Base-by-base conservation (phyloP, 129 eudicot genomes). In the Heracleum sosnowskyi region DNA sequence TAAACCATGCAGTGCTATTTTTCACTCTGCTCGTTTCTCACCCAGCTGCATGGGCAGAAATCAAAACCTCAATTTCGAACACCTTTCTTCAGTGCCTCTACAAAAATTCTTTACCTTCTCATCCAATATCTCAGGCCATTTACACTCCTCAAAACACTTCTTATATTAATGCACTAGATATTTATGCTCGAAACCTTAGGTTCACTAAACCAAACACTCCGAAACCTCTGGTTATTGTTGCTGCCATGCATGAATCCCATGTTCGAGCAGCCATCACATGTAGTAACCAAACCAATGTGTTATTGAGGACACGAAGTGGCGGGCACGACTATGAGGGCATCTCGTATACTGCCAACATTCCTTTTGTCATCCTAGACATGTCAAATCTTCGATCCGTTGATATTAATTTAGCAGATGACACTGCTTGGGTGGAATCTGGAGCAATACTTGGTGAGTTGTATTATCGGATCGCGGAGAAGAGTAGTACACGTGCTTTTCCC, bases 271-370 rank as follows among this genome's bases (percentile, higher is more conserved):
- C 83, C 26, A 42, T 86, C 9, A 12, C 74, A 7, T 86, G 89
- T 86, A 86, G 92, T 24, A 77, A 82, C 0, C 77, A 84, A 49
- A 55, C 31, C 29, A 73, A 80, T 49, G 76, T 86, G 5, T 88
- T 79, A 26, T 63, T 89, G 51, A 86, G 77, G 71, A 82, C 80
- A 22, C 88, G 90, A 11, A 84, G 90, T 9, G 90, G 90, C 2
- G 92, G 92, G 1, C 92, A 88, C 31, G 90, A 88, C 62, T 85
- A 85, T 45, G 88, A 88, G 74, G 92, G 88, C 24, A 29, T 86
- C 0, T 88, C 92, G 12, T 88, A 88, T 35, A 81, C 84, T 0
- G 79, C 88, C 12, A 31, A 84, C 12, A 37, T 33, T 33, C 85
- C 92, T 0, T 86, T 84, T 47, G 76, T 84, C 55, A 78, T 86